Evolutionary conservation across 768 basidiomycete genomes (phyloP).

Genomic region (Cystofilobasidium bisporidii): DNA sequence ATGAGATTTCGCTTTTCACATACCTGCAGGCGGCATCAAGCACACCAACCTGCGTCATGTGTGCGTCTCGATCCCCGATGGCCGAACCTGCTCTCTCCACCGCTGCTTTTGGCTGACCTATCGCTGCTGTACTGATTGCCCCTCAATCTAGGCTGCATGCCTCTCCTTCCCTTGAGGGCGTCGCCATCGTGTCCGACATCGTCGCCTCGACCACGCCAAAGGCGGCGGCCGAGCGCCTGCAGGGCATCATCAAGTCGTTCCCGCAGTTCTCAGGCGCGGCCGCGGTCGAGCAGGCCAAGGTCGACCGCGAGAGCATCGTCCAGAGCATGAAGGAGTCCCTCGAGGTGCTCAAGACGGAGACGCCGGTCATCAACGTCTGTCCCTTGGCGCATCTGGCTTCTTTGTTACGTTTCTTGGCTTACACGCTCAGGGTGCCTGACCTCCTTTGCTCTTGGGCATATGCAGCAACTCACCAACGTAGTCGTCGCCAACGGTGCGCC

Average conservation of each 20-base stretch:
- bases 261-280: neutral
- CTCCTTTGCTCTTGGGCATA: neutral
- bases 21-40: constrained; percentile 68
- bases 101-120: constrained; percentile 43
- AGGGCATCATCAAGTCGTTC: constrained; percentile 17
- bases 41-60: constrained; percentile 63
- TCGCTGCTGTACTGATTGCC: neutral
- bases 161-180: constrained; percentile 58
- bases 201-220: constrained; percentile 54
- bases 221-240: constrained; percentile 3
- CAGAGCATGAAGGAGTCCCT: constrained; percentile 45
- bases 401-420: too few species aligned
- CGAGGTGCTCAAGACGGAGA: constrained; percentile 46
- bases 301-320: constrained; percentile 1
- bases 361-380: constrained; percentile 61
- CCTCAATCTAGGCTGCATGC: constrained; percentile 31
- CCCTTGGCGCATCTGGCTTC: too few species aligned
- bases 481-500: constrained; percentile 58
- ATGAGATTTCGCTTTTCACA: neutral
- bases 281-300: neutral
- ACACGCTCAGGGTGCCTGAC: too few species aligned
- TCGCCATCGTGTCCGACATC: constrained; percentile 85
- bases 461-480: constrained; percentile 67
- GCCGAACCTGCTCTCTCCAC: constrained; percentile 27
- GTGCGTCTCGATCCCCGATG: constrained; percentile 43